phyloP scores from a whole-genome alignment of 805 yeast genomes.

The Nakazawaea ambrosiae region DNA sequence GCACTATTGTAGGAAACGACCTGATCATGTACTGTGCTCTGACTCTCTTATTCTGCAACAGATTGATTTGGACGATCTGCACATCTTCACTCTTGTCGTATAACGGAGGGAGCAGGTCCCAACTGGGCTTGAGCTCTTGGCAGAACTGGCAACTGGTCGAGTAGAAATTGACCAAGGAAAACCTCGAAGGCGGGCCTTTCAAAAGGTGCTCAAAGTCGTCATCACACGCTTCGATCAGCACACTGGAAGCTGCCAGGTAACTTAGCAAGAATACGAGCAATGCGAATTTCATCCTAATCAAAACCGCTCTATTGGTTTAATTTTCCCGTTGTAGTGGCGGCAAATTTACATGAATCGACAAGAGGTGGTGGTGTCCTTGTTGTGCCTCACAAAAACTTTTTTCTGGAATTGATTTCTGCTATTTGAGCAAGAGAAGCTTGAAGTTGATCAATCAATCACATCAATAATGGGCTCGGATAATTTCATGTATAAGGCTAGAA shows the following conservation, averaged over 20 bases:
- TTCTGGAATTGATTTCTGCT: neutral
- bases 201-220: conserved; percentile 17
- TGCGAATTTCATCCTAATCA: too few species aligned
- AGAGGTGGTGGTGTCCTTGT: too few species aligned
- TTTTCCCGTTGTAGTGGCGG: too few species aligned
- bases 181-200: conserved; percentile 20
- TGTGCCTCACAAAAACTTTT: too few species aligned
- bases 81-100: conserved; percentile 31
- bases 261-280: too few species aligned
- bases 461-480: neutral
- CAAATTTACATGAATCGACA: too few species aligned
- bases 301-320: too few species aligned
- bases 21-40: conserved; percentile 31
- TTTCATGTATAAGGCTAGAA: neutral
- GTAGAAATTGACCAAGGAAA: conserved; percentile 40
- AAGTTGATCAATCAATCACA: too few species aligned
- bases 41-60: conserved; percentile 25
- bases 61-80: conserved; percentile 29
- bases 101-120: conserved; percentile 34
- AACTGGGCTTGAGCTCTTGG: conserved; percentile 35
- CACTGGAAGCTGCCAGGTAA: too few species aligned
- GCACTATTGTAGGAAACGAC: conserved; percentile 42
- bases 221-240: conserved; percentile 17
- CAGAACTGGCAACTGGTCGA: conserved; percentile 41
- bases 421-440: neutral